A percentile compares a stretch with the other conserved stretches of the same genome.
Conservation (phyloP, 1,284 basidiomycete species). For the Microbotryum scabiosae region DNA sequence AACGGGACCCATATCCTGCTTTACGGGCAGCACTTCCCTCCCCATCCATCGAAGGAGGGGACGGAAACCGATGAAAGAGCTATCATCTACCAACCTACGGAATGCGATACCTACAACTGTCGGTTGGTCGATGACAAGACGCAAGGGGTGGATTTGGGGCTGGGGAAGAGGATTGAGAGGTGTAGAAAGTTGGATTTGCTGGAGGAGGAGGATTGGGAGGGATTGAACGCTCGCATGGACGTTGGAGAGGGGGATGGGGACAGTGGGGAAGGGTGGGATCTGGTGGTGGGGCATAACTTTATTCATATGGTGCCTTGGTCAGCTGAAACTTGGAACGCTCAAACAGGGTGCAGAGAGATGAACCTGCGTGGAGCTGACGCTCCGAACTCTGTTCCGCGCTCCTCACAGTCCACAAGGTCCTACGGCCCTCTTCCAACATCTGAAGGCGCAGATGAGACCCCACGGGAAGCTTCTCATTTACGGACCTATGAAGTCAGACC, state of each 20-base stretch:
- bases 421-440: slow-evolving; percentile 7
- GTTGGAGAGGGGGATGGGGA: background rate
- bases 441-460: background rate
- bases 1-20: slow-evolving; percentile 10
- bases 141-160: background rate
- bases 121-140: background rate
- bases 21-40: slow-evolving; percentile 1
- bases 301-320: slow-evolving; percentile 28
- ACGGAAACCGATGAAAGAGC: too few relatives aligned
- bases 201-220: slow-evolving; percentile 4
- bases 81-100: slow-evolving; percentile 9
- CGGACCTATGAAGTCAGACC: slow-evolving; percentile 18
- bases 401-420: slow-evolving; percentile 22
- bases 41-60: too few relatives aligned
- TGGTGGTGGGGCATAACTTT: slow-evolving; percentile 16
- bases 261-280: background rate
- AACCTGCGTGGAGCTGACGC: too few relatives aligned
- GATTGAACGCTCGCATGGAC: background rate
- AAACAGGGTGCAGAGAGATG: too few relatives aligned
- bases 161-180: background rate
- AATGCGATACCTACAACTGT: slow-evolving; percentile 11
- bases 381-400: too few relatives aligned
- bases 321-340: too few relatives aligned
- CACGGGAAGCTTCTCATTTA: slow-evolving; percentile 4
- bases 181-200: slow-evolving; percentile 7